These are phyloP conservation scores for Pythium guiyangense DNA, from an alignment of 352 stramenopile genomes.

Conservation along the genomic window DNA sequence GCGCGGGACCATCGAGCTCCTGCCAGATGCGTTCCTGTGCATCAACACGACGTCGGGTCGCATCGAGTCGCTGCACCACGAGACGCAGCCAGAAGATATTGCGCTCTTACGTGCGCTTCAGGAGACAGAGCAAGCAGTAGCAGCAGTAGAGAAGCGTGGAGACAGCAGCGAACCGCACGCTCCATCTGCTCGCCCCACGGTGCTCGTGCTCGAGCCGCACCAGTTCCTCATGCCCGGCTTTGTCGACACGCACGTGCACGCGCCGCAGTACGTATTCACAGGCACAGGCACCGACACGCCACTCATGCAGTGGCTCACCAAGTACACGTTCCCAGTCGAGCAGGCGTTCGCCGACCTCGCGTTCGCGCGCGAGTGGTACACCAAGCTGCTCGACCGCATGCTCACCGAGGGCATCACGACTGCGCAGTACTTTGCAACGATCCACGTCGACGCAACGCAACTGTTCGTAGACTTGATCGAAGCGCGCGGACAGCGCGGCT, in stretches of 20 bases:
- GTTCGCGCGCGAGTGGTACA: slow-evolving; percentile 68
- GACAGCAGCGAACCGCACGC: not conserved
- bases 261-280: no score
- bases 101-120: slow-evolving; percentile 7
- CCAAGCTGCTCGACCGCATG: slow-evolving; percentile 61
- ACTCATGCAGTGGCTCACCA: no score
- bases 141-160: no score
- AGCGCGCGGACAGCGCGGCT: slow-evolving; percentile 64
- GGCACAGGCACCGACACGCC: no score
- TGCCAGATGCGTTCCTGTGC: slow-evolving; percentile 39
- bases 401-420: slow-evolving; percentile 85
- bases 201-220: no score
- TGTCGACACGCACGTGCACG: no score
- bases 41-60: slow-evolving; percentile 27
- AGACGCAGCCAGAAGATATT: slow-evolving; percentile 23
- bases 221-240: no score
- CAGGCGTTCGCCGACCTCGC: no score
- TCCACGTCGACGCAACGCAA: slow-evolving; percentile 79
- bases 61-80: slow-evolving; percentile 34
- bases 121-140: not conserved
- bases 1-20: slow-evolving; percentile 31
- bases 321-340: no score
- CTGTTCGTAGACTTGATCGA: slow-evolving; percentile 68
- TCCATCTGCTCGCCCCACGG: not conserved
- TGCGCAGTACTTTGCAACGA: slow-evolving; percentile 87